Percentiles rank a stretch among this genome's conserved stretches.
phyloP scores from a whole-genome alignment of 805 yeast genomes.

The Komagataella pseudopastoris region DNA sequence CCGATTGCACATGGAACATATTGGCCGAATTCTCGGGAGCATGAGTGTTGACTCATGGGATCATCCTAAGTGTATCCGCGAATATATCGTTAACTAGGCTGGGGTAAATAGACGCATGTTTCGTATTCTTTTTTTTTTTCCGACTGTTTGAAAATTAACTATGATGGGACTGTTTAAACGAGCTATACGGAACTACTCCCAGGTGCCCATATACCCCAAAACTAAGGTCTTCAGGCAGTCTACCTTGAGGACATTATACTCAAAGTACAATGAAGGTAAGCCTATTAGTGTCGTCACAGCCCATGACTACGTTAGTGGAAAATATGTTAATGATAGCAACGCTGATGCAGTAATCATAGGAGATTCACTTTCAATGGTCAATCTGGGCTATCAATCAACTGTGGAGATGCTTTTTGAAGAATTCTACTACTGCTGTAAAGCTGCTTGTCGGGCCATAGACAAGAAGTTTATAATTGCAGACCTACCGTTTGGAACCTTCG shows the following conservation, averaged over 20 bases:
- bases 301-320: slow-evolving; percentile 71
- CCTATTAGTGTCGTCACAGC: slow-evolving; percentile 50
- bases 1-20: background rate
- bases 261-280: background rate
- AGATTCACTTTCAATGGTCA: slow-evolving; percentile 87
- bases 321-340: slow-evolving; percentile 43
- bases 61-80: background rate
- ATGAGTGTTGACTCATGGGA: background rate
- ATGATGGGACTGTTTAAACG: background rate
- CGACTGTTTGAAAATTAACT: background rate
- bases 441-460: slow-evolving; percentile 62
- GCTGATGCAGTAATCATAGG: slow-evolving; percentile 73
- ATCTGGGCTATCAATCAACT: slow-evolving; percentile 71
- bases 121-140: background rate
- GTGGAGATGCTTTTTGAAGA: slow-evolving; percentile 68
- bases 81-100: background rate
- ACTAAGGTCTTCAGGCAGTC: background rate
- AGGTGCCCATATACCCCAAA: background rate
- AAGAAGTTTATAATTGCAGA: slow-evolving; percentile 68
- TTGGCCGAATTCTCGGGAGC: background rate
- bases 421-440: slow-evolving; percentile 59
- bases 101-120: background rate
- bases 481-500: slow-evolving; percentile 82
- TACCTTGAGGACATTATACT: background rate
- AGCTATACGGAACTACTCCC: background rate